Evolutionary conservation across 202 grass and related monocot genomes (phyloP), one percentile per base, ranked within the genome.

Genomic region (Saccharum hybrid): DNA sequence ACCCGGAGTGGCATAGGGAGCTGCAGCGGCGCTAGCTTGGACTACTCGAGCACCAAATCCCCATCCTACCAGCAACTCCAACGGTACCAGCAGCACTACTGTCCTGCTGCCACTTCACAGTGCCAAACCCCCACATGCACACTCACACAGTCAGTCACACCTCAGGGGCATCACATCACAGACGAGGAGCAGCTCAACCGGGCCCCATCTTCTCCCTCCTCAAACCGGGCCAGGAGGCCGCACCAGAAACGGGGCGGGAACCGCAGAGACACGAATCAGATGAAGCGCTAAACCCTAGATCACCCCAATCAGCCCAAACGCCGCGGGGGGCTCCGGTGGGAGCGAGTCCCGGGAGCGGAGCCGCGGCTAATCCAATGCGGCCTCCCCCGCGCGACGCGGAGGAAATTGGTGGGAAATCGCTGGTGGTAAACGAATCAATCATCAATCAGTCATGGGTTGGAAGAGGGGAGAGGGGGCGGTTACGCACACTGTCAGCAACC

Each of bases 261-360:
- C 10, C 21, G 1, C 11, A 19, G 16, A 1, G 5, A 0, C 48
- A 21, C 33, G n/a, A 81, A 52, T 19, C 48, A 9, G 59, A 62
- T 1, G 59, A 51, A 11, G 1, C 61, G 34, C 51, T 73, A 63
- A 83, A 74, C 75, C 84, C 84, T 86, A 90, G 69, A 83, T 86
- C 84, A 83, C n/a, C 22, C 45, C 14, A 62, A 37, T 82, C 51
- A 23, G 1, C 26, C 64, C 42, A 67, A 78, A 19, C 72, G 2
- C 13, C 34, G 7, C 34, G 21, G 6, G 46, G n/a, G 45, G 11
- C 5, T 21, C 56, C 56, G 57, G 3, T 22, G 57, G 57, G 57
- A 59, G 19, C 4, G 8, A 61, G 21, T 3, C 22, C 10, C 0
- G 59, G 59, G 9, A 3, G 56, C 14, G 7, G 56, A 28, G 22